A percentile compares a stretch with the other conserved stretches of the same genome.
Conservation (phyloP, 257 asterid species). For the Fraxinus anomala region DNA sequence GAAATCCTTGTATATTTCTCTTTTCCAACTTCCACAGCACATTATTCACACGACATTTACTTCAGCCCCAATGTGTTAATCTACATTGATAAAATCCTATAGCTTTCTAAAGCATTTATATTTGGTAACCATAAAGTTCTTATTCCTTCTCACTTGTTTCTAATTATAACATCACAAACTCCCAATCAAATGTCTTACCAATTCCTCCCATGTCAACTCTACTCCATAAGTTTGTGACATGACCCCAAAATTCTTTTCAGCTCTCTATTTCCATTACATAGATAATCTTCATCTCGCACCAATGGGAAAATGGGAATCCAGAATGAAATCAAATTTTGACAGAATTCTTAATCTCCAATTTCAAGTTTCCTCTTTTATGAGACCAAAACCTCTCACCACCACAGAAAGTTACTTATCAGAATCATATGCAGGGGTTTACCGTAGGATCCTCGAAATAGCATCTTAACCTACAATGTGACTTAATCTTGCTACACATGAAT, state of each 20-base stretch:
- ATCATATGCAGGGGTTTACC: neutral
- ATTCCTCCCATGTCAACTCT: neutral
- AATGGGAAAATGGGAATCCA: neutral
- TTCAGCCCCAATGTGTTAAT: neutral
- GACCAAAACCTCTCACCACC: neutral
- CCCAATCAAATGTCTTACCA: neutral
- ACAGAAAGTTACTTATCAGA: neutral
- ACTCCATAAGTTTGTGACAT: neutral
- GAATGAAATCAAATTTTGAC: neutral
- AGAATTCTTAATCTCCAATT: neutral
- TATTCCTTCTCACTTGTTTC: neutral
- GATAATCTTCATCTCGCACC: neutral
- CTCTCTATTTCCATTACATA: neutral
- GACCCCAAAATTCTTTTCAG: neutral
- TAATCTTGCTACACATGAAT: neutral
- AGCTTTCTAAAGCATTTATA: neutral
- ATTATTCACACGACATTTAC: neutral
- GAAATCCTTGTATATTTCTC: neutral
- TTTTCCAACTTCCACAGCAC: neutral
- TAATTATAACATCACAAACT: neutral
- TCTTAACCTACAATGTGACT: neutral
- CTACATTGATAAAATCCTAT: neutral
- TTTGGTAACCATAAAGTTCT: neutral
- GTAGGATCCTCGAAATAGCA: neutral
- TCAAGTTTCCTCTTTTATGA: neutral